These are phyloP conservation scores for Tylopilus sp. DNA, from an alignment of 1,284 basidiomycete species.

Conservation along the genomic window DNA sequence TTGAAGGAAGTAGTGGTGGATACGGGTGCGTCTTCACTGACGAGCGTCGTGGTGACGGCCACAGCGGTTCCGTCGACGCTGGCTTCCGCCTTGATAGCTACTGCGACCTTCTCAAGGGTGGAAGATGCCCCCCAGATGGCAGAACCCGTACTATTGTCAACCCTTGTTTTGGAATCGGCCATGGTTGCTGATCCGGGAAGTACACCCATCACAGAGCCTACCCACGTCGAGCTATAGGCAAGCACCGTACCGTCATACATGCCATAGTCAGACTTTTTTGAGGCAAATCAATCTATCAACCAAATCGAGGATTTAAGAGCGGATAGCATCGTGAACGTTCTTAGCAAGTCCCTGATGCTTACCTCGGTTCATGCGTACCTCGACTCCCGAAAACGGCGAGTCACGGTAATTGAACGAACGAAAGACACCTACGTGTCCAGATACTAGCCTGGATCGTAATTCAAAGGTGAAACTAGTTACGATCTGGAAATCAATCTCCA, in stretches of 20 bases:
- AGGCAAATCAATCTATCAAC: not conserved
- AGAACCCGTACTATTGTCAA: constrained; percentile 5
- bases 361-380: no score
- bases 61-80: constrained; percentile 11
- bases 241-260: not conserved
- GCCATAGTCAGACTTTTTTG: not conserved
- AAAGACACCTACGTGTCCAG: no score
- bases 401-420: no score
- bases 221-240: constrained; percentile 22
- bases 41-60: constrained; percentile 10
- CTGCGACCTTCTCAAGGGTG: constrained; percentile 1
- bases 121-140: not conserved
- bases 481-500: no score
- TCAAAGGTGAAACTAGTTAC: no score
- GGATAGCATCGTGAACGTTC: not conserved
- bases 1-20: constrained; percentile 12
- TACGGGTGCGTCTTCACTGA: not conserved
- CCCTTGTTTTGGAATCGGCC: not conserved
- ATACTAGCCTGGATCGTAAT: no score
- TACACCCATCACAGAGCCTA: constrained; percentile 1
- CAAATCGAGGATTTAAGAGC: not conserved
- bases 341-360: not conserved
- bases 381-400: no score
- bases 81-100: constrained; percentile 11
- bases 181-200: not conserved